Base-by-base conservation (phyloP, 805 yeast genomes). In the Helenozyma rhizophorensis region DNA sequence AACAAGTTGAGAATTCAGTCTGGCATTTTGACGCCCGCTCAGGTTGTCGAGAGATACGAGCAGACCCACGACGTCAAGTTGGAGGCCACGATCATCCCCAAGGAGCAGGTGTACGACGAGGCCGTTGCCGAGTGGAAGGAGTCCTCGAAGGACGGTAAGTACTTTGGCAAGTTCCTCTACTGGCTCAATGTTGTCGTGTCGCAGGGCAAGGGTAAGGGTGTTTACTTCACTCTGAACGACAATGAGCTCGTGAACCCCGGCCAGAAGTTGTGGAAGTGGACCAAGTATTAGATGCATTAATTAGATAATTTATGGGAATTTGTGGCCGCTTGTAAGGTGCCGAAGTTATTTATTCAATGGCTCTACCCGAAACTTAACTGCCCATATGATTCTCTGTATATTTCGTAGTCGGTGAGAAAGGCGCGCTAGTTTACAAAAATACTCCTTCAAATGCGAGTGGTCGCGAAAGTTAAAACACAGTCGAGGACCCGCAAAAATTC, bases 201-300 rank as follows among this genome's bases (percentile, higher is more conserved):
- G 12, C 60, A 53, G 36, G 77, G 75, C 30, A 51, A 41, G 11
- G 75, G 62, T 23, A 46, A 58, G 23, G 77, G 76, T 36, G 41
- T 49, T 12, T 57, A 50, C 34, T 58, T 53, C 29, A 38, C 46
- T 9, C 32, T 45, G 2, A 58, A 58, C 33, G 62, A 68, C 25
- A 55, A 60, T 30, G 76, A 72, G 46, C 40, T 66, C 15, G 53
- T 72, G 36, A 72, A 72, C 49, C 76, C 76, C 4, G 54, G 51
- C 22, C 70, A 68, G 48, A 50, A 60, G 2, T 36, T 61, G 23
- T 71, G 68, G 63, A 68, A 61, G 39, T 71, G 74, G 73, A 51
- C 56, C 17, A 60, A 56, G 36, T 65, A 31, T 36, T 54, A 48
- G 19, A n/a, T n/a, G n/a, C n/a, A n/a, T n/a, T n/a, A n/a, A n/a